Conservation (phyloP, 2,329 filamentous ascomycete species). For the Neoscytalidium dimidiatum region DNA sequence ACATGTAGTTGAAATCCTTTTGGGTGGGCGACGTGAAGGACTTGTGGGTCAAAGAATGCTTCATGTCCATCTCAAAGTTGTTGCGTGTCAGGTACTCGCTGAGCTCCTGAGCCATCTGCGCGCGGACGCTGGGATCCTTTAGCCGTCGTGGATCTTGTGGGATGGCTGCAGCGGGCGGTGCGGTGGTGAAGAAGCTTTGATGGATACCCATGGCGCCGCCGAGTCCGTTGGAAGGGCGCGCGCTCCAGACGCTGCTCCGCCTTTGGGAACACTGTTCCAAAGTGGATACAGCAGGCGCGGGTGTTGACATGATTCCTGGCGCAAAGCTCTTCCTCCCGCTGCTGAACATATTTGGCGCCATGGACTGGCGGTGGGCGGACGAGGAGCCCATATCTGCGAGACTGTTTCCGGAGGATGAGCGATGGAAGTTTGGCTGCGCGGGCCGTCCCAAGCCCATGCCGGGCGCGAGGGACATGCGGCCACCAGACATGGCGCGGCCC, state of each 20-base stretch:
- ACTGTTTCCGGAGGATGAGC: slow-evolving; percentile 80
- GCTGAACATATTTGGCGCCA: slow-evolving; percentile 61
- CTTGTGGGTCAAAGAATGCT: slow-evolving; percentile 87
- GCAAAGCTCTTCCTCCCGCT: slow-evolving; percentile 70
- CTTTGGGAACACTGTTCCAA: slow-evolving; percentile 61
- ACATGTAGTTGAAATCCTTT: slow-evolving; percentile 97
- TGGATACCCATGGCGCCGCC: slow-evolving; percentile 68
- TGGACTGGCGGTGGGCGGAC: slow-evolving; percentile 82
- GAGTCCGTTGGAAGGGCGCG: slow-evolving; percentile 60
- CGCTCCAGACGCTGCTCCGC: slow-evolving; percentile 70
- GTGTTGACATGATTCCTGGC: slow-evolving; percentile 53
- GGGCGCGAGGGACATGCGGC: slow-evolving; percentile 82
- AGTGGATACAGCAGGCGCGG: slow-evolving; percentile 43
- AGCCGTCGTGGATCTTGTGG: slow-evolving; percentile 85
- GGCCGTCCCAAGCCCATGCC: slow-evolving; percentile 55
- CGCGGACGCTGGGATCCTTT: slow-evolving; percentile 77
- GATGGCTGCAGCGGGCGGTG: slow-evolving; percentile 76
- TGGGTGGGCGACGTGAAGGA: slow-evolving; percentile 92
- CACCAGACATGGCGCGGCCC: slow-evolving; percentile 67
- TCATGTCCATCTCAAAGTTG: slow-evolving; percentile 98
- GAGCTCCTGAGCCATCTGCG: slow-evolving; percentile 82
- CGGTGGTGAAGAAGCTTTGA: slow-evolving; percentile 94
- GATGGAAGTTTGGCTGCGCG: slow-evolving; percentile 83
- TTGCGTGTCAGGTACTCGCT: slow-evolving; percentile 89
- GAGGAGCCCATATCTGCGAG: slow-evolving; percentile 78